Base-by-base conservation (phyloP, 1,284 basidiomycete genomes). In the Thecaphora thlaspeos region DNA sequence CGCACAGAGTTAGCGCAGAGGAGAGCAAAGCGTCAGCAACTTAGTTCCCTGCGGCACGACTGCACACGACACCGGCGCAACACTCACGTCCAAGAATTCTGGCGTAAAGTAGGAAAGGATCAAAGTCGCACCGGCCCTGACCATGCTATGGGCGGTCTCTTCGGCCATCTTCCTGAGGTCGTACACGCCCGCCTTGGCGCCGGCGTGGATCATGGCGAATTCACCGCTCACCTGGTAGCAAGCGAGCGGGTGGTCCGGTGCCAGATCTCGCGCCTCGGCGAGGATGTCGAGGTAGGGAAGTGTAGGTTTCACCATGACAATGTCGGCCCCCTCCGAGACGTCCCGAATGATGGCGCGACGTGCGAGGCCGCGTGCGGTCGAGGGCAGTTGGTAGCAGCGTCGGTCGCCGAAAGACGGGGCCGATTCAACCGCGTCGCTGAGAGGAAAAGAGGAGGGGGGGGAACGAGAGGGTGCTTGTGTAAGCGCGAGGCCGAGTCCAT, bases 231-330 rank as follows among this genome's bases (percentile, higher is more conserved):
- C 74, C 58, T 80, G 79, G 80, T 98, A 99, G 73, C 89, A 91
- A 0, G 95, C 95, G 23, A 94, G 82, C 1, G 92, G 93, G 70
- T 91, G 87, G 77, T 95, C 87, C 0, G 86, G 85, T 1, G 89
- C 88, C 39, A 96, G 82, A 62, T 87, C 80, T 1, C 88, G 85
- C 21, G 91, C 91, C 73, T 96, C 91, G 32, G 88, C 84, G 57
- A 99, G 88, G 77, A 98, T 87, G 80, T 99, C 95, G 45, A 98
- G 88, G 81, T 98, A 98, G 0, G 93, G 93, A 54, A 97, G 80
- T 0, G 90, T 85, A 11, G 95, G 95, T 78, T 99, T 99, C 76
- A 99, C 91, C 94, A 99, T 98, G 76, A 99, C 86, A 69, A 98
- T 90, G 78, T 99, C 95, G 17, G 95, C 95, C 21, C 95, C 95